Base-by-base conservation (phyloP, 2,329 filamentous ascomycete genomes). In the Trichoderma citrinoviride region DNA sequence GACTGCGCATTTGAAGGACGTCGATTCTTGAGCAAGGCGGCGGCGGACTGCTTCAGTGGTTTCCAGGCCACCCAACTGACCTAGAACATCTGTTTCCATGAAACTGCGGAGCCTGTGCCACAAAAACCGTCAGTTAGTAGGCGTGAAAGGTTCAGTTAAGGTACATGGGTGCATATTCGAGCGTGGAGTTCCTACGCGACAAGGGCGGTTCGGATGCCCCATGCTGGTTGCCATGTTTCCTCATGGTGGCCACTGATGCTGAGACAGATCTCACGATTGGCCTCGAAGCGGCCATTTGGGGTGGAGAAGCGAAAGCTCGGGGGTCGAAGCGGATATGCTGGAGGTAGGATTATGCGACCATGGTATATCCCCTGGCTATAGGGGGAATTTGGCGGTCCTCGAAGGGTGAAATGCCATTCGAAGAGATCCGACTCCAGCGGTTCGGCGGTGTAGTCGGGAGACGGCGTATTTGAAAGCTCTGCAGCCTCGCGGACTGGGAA, bases 381-480 rank as follows among this genome's bases (percentile, higher is more conserved):
- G 43, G 89, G 86, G 0, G 92, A 93, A 37, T 86, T 82, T 0
- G 94, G 94, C 0, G 94, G 93, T 0, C 95, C 95, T 58, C 90
- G 87, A n/a, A 99, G 83, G 0, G 95, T 99, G 79, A 98, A 99
- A 81, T 99, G 95, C 95, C 95, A 99, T 79, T 98, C 93, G 79
- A 97, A 97, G 61, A 99, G 88, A 78, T 98, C 93, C 37, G 87
- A 83, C 74, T 98, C 94, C 67, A 94, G 86, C 0, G 95, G 95
- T 4, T 88, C 83, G 46, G 94, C 95, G 70, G 90, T 87, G 78
- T 94, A 96, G 80, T 97, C 92, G 61, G 91, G 82, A 2, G 92
- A 95, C 5, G 94, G 92, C 43, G 90, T 85, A 65, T 82, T 83
- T 67, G 91, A 88, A 64, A 99, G 86, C 76, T 98, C 95, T 66